A percentile compares a stretch with the other conserved stretches of the same genome.
Evolutionary conservation across 75 land plant species (phyloP).

Genomic region (Ceratopteris richardii): DNA sequence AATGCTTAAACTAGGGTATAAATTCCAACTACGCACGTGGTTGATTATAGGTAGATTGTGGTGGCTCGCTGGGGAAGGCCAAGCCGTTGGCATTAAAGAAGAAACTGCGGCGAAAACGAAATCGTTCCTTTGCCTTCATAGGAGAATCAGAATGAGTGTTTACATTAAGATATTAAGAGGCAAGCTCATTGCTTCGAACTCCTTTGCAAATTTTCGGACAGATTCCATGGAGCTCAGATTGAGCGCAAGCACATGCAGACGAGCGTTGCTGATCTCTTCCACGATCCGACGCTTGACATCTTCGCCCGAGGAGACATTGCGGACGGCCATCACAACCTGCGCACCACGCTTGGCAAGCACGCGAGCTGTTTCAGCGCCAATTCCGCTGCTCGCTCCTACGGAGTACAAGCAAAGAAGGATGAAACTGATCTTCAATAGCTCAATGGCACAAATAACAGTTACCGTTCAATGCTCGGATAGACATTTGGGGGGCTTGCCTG

Average conservation of each 20-base stretch:
- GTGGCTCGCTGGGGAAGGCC: too few relatives aligned
- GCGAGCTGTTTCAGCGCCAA: conserved; percentile 19
- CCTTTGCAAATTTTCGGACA: conserved; percentile 15
- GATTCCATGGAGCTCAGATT: conserved; percentile 12
- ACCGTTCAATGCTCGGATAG: too few relatives aligned
- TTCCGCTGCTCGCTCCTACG: conserved; percentile 9
- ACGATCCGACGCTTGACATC: conserved; percentile 11
- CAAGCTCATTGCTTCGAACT: conserved; percentile 8
- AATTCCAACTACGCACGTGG: too few relatives aligned
- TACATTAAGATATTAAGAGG: conserved; percentile 28
- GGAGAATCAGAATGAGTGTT: too few relatives aligned
- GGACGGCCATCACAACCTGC: conserved; percentile 16
- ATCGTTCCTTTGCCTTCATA: too few relatives aligned
- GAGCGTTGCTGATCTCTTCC: conserved; percentile 7
- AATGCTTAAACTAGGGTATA: too few relatives aligned
- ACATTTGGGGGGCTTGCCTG: conserved; percentile 20
- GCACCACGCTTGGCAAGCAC: conserved; percentile 25
- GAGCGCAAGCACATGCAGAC: conserved; percentile 10
- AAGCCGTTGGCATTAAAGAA: too few relatives aligned
- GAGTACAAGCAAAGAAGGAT: too few relatives aligned
- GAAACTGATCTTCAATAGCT: too few relatives aligned
- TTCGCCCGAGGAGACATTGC: conserved; percentile 5
- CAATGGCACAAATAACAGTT: too few relatives aligned
- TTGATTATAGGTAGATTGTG: too few relatives aligned
- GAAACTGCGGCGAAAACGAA: too few relatives aligned